Base-by-base conservation (phyloP, 495 filamentous ascomycete genomes). In the Neurospora sp. region DNA sequence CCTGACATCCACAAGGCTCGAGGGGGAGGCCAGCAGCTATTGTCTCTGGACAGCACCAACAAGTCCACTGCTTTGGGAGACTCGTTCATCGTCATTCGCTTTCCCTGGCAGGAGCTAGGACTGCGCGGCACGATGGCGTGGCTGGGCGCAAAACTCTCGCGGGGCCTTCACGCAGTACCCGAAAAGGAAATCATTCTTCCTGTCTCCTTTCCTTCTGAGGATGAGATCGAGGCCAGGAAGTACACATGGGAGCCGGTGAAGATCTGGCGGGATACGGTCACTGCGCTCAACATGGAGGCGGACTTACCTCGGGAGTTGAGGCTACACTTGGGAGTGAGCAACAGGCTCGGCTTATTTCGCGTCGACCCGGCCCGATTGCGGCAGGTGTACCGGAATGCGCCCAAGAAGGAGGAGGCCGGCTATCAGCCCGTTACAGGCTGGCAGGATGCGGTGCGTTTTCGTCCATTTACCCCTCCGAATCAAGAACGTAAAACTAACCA, bases 391-490 rank as follows among this genome's bases (percentile, higher is more conserved):
- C 87, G 93, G 78, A 91, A 89, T 78, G 93, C 94, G 7, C 94
- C 94, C 0, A 84, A 79, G n/a, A 87, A 88, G 76, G 86, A 88
- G 38, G 83, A 87, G 12, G 80, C 92, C 0, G 92, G 93, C 3
- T 94, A 92, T 77, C 92, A 96, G 76, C 88, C 93, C 5, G 86
- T 88, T 10, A 89, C 91, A 0, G 92, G 91, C 73, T 97, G 97
- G 78, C 90, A 91, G 71, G 95, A 98, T 81, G 90, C 93, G 20
- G 90, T 91, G 82, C 74, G 89, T 81, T 27, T 42, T 18, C 8
- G 65, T 38, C 31, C 16, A 16, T 31, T 7, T 41, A 4, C 45
- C 27, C 0, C 35, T 37, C 1, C 35, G 35, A 31, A 37, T 31
- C 10, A 7, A 61, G 53, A 61, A 31, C 31, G 2, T 18, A 31